A percentile compares a stretch with the other conserved stretches of the same genome.
Conservation (phyloP, 169 alveolate species). For the Cryptosporidium muris region DNA sequence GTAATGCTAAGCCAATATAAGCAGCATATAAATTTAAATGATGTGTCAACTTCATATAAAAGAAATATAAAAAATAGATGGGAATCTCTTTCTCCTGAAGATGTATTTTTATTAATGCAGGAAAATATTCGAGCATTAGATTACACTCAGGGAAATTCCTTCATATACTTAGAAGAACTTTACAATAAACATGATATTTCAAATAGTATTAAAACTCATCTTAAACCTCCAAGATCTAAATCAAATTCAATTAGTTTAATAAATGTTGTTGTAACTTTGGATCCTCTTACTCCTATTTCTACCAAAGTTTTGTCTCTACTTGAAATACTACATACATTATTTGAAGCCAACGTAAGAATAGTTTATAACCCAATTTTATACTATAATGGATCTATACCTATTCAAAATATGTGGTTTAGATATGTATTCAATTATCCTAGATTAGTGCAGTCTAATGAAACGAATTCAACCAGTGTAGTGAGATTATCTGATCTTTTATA, state of each 20-base stretch:
- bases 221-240: neutral
- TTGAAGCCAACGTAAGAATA: slow-evolving; percentile 35
- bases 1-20: slow-evolving; percentile 43
- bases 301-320: slow-evolving; percentile 8
- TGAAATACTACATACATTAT: slow-evolving; percentile 23
- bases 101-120: slow-evolving; percentile 6
- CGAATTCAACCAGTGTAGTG: neutral
- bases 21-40: slow-evolving; percentile 1
- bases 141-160: slow-evolving; percentile 1
- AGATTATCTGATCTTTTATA: slow-evolving; percentile 15
- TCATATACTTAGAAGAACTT: slow-evolving; percentile 12
- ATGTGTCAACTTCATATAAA: neutral
- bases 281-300: slow-evolving; percentile 15
- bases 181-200: neutral
- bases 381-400: neutral
- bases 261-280: slow-evolving; percentile 16
- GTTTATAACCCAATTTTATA: slow-evolving; percentile 28
- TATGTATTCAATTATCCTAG: slow-evolving; percentile 64
- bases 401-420: slow-evolving; percentile 42
- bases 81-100: slow-evolving; percentile 6
- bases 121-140: slow-evolving; percentile 26
- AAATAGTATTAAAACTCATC: slow-evolving; percentile 11
- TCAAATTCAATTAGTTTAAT: slow-evolving; percentile 3
- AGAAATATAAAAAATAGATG: slow-evolving; percentile 3
- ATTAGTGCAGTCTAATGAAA: neutral